phyloP scores from a whole-genome alignment of 345 rosid genomes.

The Draba incana region DNA sequence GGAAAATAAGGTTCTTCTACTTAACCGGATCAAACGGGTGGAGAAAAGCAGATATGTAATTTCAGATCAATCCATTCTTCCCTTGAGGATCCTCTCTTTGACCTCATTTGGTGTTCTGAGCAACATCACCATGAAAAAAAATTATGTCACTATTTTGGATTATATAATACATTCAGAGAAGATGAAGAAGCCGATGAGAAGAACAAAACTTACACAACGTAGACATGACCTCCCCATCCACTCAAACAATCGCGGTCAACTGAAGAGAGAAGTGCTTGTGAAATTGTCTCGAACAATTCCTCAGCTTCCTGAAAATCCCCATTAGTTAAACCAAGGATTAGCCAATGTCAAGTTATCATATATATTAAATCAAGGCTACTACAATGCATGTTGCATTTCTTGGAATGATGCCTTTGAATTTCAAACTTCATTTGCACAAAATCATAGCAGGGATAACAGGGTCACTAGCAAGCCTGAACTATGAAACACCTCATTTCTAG shows the following conservation, averaged over 20 bases:
- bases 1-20: constrained; percentile 11
- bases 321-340: not conserved
- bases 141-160: not conserved
- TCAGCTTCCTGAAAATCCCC: constrained; percentile 67
- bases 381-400: not conserved
- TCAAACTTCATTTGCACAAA: not conserved
- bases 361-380: not conserved
- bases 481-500: not conserved
- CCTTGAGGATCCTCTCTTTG: constrained; percentile 83
- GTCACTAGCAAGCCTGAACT: constrained; percentile 2
- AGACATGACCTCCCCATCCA: constrained; percentile 99
- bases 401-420: not conserved
- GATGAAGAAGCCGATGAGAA: not conserved
- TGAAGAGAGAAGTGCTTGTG: constrained; percentile 89
- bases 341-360: not conserved
- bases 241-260: constrained; percentile 93
- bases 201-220: constrained; percentile 78
- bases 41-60: constrained; percentile 17
- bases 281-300: constrained; percentile 78
- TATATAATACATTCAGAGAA: not conserved
- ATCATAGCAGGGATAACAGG: not conserved
- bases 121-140: constrained; percentile 18
- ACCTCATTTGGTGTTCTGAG: constrained; percentile 85
- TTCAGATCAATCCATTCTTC: constrained; percentile 81
- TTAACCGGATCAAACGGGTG: constrained; percentile 14